Evolutionary conservation across 2,329 filamentous ascomycete genomes (phyloP).

Genomic region (Tolypocladium paradoxum): DNA sequence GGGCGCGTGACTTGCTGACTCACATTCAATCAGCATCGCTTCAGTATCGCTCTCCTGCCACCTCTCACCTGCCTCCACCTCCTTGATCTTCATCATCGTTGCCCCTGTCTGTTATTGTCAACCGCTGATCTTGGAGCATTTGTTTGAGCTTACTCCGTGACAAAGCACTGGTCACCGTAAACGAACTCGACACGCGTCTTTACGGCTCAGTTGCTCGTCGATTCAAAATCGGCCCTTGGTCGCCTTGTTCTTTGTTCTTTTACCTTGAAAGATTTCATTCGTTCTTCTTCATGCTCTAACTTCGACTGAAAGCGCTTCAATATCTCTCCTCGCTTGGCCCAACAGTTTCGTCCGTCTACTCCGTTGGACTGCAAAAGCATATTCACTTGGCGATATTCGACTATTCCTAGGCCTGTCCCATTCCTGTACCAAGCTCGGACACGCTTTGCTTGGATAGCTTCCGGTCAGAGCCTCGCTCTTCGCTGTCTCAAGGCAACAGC

Average conservation of each 20-base stretch:
- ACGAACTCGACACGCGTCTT: neutral
- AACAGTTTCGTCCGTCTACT: neutral
- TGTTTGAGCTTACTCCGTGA: neutral
- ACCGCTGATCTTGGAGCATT: neutral
- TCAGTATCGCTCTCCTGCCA: neutral
- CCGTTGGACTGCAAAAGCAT: neutral
- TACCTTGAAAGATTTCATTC: neutral
- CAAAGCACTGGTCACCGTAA: neutral
- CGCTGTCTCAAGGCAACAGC: neutral
- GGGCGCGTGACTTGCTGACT: too few relatives aligned
- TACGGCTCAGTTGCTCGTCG: neutral
- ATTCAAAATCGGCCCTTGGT: neutral
- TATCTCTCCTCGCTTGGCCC: neutral
- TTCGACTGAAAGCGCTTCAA: neutral
- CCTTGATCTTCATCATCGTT: neutral
- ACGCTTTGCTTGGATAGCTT: neutral
- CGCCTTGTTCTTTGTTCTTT: neutral
- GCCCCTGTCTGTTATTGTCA: neutral
- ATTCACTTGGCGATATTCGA: neutral
- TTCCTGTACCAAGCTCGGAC: too few relatives aligned
- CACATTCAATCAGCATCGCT: too few relatives aligned
- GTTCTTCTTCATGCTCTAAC: neutral
- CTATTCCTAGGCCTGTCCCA: neutral
- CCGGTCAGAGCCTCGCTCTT: neutral
- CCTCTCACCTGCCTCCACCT: neutral